Base-by-base conservation (phyloP, 352 stramenopile species). In the Peronospora belbahrii region DNA sequence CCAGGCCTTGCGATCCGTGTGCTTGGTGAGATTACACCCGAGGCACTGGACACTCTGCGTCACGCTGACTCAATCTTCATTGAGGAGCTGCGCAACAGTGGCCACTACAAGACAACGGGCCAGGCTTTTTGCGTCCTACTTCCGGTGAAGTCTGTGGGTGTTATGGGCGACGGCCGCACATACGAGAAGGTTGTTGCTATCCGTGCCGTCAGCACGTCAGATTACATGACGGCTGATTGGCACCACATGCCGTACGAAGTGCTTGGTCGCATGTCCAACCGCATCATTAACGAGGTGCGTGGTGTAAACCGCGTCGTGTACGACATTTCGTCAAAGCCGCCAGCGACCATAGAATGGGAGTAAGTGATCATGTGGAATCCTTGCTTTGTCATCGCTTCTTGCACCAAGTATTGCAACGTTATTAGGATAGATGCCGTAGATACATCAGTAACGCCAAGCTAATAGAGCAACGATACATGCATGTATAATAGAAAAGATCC, bases 181-280 rank as follows among this genome's bases (percentile, higher is more conserved):
- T 98, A 98, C 72, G 94, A 98, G 55, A 96, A 95, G 64, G 85
- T 96, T 22, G 58, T 95, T 45, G 89, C 88, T 48, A 94, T 99
- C 42, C 90, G 97, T 43, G 97, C 91, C 53, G 96, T 99, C 17
- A 96, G 94, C 49, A 98, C 97, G n/a, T 98, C 90, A 20, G 97
- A 99, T 70, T 99, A 97, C 70, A 99, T 99, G 97, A 99, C 96
- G 19, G 97, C 96, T 13, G 95, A 99, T 69, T 99, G 97, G 88
- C 99, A 99, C 74, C 90, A 97, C 66, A 96, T 99, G 74, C 95
- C 96, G 31, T 98, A 98, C 68, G 94, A 98, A 42, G 79, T 99
- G 28, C 84, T 99, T 50, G 90, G 85, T 22, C 88, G 74, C 42
- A 98, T 99, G 85, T 97, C 87, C 30, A 98, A 95, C 71, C 82